Evolutionary conservation across 495 filamentous ascomycete genomes (phyloP), one percentile per base, ranked within the genome.

Genomic region (Margaritispora aquatica): DNA sequence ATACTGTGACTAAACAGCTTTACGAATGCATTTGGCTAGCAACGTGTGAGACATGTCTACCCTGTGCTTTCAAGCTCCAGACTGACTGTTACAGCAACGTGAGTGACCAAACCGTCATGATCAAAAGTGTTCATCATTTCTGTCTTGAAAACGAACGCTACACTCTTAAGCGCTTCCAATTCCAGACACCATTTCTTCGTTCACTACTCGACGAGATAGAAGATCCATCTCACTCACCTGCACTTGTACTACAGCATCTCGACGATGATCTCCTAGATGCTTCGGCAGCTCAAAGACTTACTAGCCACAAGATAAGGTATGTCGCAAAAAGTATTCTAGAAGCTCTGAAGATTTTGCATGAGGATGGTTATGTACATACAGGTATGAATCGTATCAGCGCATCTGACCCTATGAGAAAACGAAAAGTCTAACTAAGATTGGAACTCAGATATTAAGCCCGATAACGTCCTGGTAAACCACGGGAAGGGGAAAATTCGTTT

Each of bases 391-490:
- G 34, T n/a, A 17, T 51, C n/a, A 4, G 23, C 19, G 49, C 21
- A 51, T 10, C 21, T 15, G 13, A n/a, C 44, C 7, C 5, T 8
- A 17, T 19, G 17, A 48, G 19, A 23, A 41, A 9, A 7, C 4
- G 44, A 46, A 21, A 21, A 26, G 38, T 51, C 41, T 54, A 21
- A 57, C 10, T 26, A 54, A 57, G 20, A 51, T 53, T 41, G 3
- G 19, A 51, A 4, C n/a, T 23, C 34, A 74, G 73, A 77, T 69
- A 56, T 76, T 23, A 75, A 76, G 57, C 63, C 69, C 20, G 65
- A 73, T 51, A 76, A 76, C 58, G 60, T 77, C 19, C 69, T 77
- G 23, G 68, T 75, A 20, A 76, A 75, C 58, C 63, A 71, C 57
- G 69, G 66, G 50, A 46, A 61, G 24, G 62, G 58, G 17, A 65